Evolutionary conservation across 139 green algal genomes (phyloP).

Genomic region (Ettlia oleoabundans): DNA sequence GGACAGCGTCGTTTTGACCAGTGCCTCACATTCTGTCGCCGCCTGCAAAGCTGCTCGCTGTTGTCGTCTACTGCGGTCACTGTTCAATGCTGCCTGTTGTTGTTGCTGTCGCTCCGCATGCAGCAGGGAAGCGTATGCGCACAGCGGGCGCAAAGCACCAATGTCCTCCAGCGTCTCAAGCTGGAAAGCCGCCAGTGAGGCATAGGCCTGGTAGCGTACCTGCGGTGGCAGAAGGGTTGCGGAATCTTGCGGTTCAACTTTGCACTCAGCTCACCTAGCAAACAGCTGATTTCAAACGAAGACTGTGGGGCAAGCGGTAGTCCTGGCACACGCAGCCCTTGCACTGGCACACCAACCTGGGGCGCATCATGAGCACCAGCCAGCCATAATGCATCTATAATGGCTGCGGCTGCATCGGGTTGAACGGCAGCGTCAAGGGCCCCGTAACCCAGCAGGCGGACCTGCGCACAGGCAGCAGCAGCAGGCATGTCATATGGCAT

Average conservation of each 20-base stretch:
- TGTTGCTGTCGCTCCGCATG: slow-evolving; percentile 17
- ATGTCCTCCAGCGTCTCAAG: slow-evolving; percentile 46
- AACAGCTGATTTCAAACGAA: background rate
- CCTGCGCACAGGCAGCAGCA: background rate
- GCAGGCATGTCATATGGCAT: background rate
- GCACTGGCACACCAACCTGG: background rate
- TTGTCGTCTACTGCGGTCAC: background rate
- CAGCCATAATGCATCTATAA: slow-evolving; percentile 27
- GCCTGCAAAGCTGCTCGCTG: slow-evolving; percentile 6
- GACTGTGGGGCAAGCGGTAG: background rate
- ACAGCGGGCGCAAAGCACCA: slow-evolving; percentile 28
- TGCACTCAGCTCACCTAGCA: too few relatives aligned
- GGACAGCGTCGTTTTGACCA: slow-evolving; percentile 2
- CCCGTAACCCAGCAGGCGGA: slow-evolving; percentile 21
- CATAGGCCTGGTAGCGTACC: slow-evolving; percentile 52
- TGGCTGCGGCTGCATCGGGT: slow-evolving; percentile 1
- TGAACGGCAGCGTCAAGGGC: slow-evolving; percentile 23
- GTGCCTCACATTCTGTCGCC: slow-evolving; percentile 7
- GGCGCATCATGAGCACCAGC: background rate
- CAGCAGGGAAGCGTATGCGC: slow-evolving; percentile 34
- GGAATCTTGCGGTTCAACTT: too few relatives aligned
- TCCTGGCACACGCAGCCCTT: background rate
- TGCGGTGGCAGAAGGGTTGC: too few relatives aligned
- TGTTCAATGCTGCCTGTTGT: too few relatives aligned
- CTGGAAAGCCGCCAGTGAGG: slow-evolving; percentile 45